These are phyloP conservation scores for Kwoniella mangroviensis DNA, from an alignment of 768 basidiomycete species.

Conservation along the genomic window DNA sequence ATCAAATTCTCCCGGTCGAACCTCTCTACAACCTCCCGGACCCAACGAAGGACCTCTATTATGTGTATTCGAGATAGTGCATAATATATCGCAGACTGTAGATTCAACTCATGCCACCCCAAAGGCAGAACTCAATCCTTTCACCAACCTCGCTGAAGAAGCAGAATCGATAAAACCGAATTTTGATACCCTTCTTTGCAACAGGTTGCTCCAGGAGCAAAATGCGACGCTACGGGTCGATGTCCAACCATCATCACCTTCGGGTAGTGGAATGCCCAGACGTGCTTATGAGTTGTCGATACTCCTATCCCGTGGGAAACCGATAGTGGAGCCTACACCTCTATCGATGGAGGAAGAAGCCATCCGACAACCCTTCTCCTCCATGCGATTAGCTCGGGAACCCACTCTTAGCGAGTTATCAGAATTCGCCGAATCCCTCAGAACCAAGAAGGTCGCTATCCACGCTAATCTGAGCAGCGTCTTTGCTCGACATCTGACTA, in stretches of 20 bases:
- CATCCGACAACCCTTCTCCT: constrained; percentile 61
- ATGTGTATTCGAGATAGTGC: constrained; percentile 68
- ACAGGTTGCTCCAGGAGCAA: constrained; percentile 48
- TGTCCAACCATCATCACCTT: constrained; percentile 58
- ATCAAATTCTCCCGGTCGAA: constrained; percentile 44
- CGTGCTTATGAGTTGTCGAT: constrained; percentile 72
- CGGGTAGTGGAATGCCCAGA: constrained; percentile 36
- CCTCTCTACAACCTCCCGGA: constrained; percentile 47
- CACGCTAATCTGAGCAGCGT: constrained; percentile 84
- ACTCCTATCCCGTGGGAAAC: constrained; percentile 61
- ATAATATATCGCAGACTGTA: constrained; percentile 59
- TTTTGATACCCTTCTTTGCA: constrained; percentile 48
- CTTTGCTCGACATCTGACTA: constrained; percentile 90
- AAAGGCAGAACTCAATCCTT: constrained; percentile 46
- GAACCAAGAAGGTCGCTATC: constrained; percentile 79
- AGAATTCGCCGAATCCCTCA: constrained; percentile 77
- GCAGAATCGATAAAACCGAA: constrained; percentile 40
- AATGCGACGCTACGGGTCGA: constrained; percentile 46
- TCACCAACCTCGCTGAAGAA: constrained; percentile 35
- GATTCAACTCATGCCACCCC: constrained; percentile 38
- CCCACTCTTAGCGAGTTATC: constrained; percentile 79
- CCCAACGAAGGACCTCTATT: constrained; percentile 60
- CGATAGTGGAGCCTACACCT: constrained; percentile 64
- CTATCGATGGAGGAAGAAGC: constrained; percentile 63
- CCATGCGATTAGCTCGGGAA: constrained; percentile 67